These are phyloP conservation scores for Wallacemonas collosoma DNA, from an alignment of 208 protist genomes.

Conservation along the genomic window DNA sequence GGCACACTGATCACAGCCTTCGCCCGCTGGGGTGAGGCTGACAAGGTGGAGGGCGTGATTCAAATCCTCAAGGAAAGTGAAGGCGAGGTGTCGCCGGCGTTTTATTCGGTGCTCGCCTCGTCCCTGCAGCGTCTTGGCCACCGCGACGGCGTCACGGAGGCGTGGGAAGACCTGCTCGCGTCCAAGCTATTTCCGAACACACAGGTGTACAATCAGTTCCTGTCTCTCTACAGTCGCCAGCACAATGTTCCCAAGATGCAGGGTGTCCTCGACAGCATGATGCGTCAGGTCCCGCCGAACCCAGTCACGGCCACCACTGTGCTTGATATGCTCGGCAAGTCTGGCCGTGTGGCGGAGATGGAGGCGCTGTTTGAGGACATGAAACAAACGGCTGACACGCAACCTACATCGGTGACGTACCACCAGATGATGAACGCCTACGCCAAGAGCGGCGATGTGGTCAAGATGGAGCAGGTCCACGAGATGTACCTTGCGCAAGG, in stretches of 20 bases:
- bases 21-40: constrained; percentile 68
- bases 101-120: constrained; percentile 86
- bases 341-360: constrained; percentile 85
- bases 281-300: constrained; percentile 88
- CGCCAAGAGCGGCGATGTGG: constrained; percentile 81
- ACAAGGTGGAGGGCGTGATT: constrained; percentile 76
- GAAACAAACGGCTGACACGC: constrained; percentile 78
- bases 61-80: constrained; percentile 74
- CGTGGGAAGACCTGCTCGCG: constrained; percentile 82
- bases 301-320: constrained; percentile 86
- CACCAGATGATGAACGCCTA: constrained; percentile 90
- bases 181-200: constrained; percentile 87
- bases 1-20: constrained; percentile 88
- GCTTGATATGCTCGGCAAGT: constrained; percentile 87
- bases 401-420: constrained; percentile 87
- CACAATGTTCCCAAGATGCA: constrained; percentile 84
- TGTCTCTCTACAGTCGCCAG: constrained; percentile 79
- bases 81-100: constrained; percentile 72
- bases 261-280: constrained; percentile 85
- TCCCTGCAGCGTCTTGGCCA: constrained; percentile 83
- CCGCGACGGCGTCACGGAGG: constrained; percentile 73
- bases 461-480: constrained; percentile 84
- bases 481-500: constrained; percentile 65
- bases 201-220: constrained; percentile 88
- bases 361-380: constrained; percentile 88